Conservation (phyloP, 768 basidiomycete genomes). For the Porpolomopsis calyptriformis region DNA sequence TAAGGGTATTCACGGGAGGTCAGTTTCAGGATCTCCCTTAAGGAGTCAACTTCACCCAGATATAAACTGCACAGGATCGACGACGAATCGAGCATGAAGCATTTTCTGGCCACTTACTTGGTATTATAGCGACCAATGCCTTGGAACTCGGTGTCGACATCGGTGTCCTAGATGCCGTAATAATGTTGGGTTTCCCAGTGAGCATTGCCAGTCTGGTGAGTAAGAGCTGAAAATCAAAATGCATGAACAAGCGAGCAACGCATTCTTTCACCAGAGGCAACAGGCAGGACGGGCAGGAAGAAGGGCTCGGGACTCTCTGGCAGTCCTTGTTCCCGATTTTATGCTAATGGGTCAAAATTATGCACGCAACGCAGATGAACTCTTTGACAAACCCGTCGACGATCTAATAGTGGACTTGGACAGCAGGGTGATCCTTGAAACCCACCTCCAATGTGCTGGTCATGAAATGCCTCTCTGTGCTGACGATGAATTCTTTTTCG, state of each 20-base stretch:
- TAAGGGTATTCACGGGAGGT: conserved; percentile 69
- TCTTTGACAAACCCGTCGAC: conserved; percentile 53
- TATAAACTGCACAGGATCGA: conserved; percentile 44
- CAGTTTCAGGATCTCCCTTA: conserved; percentile 2
- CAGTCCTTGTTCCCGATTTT: conserved; percentile 58
- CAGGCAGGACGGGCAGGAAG: conserved; percentile 85
- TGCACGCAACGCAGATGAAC: conserved; percentile 52
- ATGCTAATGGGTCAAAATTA: conserved; percentile 71
- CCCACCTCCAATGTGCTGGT: conserved; percentile 80
- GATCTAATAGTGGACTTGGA: conserved; percentile 65
- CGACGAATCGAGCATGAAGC: conserved; percentile 79
- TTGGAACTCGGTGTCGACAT: conserved; percentile 90
- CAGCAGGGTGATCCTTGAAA: conserved; percentile 67
- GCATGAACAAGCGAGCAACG: too few relatives aligned
- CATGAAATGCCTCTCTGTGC: conserved; percentile 71
- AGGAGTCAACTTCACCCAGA: conserved; percentile 1
- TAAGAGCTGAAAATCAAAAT: too few relatives aligned
- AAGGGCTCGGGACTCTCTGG: conserved; percentile 67
- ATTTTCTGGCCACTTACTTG: conserved; percentile 73
- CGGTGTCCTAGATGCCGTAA: conserved; percentile 77
- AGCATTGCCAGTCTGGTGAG: conserved; percentile 72
- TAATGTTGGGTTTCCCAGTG: conserved; percentile 80
- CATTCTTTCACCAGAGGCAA: conserved; percentile 46
- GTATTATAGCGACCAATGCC: conserved; percentile 84
- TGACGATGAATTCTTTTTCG: conserved; percentile 67